Conservation (phyloP, 257 asterid species). For the Ligustrum vulgare region DNA sequence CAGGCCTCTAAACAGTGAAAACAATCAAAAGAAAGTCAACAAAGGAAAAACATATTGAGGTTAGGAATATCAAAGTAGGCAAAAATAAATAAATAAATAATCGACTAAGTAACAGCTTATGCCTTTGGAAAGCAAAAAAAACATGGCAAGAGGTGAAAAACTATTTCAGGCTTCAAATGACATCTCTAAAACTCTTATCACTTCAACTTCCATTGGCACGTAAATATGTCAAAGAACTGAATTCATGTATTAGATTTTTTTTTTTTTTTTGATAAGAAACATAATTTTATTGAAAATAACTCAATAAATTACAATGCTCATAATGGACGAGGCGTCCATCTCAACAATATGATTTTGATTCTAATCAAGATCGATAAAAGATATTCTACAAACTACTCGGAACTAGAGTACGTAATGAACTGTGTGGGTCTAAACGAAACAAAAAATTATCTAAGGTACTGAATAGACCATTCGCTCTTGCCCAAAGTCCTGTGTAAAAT, state of each 20-base stretch:
- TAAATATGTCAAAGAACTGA: background rate
- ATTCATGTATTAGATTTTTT: background rate
- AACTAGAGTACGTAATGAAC: too few species aligned
- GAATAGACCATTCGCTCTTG: too few species aligned
- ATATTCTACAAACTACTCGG: too few species aligned
- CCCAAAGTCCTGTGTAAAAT: too few species aligned
- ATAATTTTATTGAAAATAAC: too few species aligned
- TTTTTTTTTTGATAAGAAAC: too few species aligned
- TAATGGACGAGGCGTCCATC: too few species aligned
- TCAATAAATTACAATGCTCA: too few species aligned
- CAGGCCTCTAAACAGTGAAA: slow-evolving; percentile 64
- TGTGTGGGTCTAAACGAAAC: too few species aligned
- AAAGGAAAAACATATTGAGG: slow-evolving; percentile 19
- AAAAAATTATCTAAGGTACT: too few species aligned
- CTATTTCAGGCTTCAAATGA: slow-evolving; percentile 6
- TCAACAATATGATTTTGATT: too few species aligned
- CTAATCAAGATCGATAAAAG: too few species aligned
- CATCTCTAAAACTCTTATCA: background rate
- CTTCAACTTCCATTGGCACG: background rate
- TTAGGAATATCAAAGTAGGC: slow-evolving; percentile 12
- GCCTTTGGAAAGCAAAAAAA: slow-evolving; percentile 12
- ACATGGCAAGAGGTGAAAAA: background rate
- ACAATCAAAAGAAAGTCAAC: slow-evolving; percentile 22
- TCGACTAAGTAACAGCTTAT: slow-evolving; percentile 4
- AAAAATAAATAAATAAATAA: slow-evolving; percentile 9